phyloP scores from a whole-genome alignment of 2,329 filamentous ascomycete species.

The Penicillium fuscoglaucum region DNA sequence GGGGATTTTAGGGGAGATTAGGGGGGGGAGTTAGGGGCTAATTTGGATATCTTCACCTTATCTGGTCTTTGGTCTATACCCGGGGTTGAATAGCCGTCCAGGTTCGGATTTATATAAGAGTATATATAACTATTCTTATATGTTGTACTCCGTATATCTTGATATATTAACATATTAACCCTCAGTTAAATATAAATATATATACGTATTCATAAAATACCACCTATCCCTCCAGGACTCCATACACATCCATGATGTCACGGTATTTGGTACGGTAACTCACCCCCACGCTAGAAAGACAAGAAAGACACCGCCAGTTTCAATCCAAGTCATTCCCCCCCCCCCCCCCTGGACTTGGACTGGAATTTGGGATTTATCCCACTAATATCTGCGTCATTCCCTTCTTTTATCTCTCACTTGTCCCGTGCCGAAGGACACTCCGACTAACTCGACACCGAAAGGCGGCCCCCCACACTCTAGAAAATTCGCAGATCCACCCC shows the following conservation, averaged over 20 bases:
- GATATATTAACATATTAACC: no score
- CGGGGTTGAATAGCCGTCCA: background rate
- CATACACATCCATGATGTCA: conserved; percentile 6
- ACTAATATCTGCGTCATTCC: background rate
- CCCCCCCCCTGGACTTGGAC: background rate
- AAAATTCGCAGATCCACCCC: conserved; percentile 3
- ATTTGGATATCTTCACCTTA: background rate
- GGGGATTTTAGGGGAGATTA: no score
- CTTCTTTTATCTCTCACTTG: background rate
- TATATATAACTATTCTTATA: background rate
- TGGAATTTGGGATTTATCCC: background rate
- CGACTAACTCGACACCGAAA: conserved; percentile 1
- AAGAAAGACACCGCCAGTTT: conserved; percentile 1
- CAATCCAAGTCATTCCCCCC: background rate
- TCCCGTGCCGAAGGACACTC: background rate
- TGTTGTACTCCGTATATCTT: background rate
- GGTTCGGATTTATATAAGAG: background rate
- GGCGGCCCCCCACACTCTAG: conserved; percentile 1
- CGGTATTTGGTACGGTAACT: conserved; percentile 1
- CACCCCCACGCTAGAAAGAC: conserved; percentile 10
- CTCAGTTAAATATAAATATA: no score
- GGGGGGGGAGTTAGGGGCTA: background rate
- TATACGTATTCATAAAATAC: background rate
- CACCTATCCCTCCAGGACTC: background rate
- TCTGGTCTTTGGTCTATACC: no score